Evolutionary conservation across 2,329 filamentous ascomycete genomes (phyloP).

Genomic region (Penicillium sclerotiorum): DNA sequence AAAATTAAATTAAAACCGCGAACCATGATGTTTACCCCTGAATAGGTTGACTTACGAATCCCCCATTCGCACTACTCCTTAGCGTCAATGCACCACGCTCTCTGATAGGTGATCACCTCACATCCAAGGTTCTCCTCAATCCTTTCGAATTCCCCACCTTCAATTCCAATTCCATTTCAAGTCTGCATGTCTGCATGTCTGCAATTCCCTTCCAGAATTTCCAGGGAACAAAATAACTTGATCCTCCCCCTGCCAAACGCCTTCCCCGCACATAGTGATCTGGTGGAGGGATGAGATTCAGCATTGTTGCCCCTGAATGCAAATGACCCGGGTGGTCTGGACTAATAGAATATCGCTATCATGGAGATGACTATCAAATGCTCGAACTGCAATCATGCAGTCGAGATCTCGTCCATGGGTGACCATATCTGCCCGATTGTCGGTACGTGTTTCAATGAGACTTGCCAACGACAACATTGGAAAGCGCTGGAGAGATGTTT

Average conservation of each 20-base stretch:
- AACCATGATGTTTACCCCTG: constrained; percentile 15
- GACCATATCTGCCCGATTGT: constrained; percentile 71
- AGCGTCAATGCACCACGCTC: background rate
- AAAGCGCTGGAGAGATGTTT: background rate
- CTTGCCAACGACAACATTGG: background rate
- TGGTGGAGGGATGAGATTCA: constrained; percentile 10
- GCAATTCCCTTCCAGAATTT: constrained; percentile 6
- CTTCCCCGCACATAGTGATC: background rate
- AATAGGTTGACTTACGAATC: constrained; percentile 22
- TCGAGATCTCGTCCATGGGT: constrained; percentile 83
- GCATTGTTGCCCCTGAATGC: constrained; percentile 14
- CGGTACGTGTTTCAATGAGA: too few relatives aligned
- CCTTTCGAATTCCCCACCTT: constrained; percentile 2
- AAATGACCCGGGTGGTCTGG: constrained; percentile 13
- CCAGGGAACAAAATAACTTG: too few relatives aligned
- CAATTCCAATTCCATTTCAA: background rate
- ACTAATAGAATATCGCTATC: constrained; percentile 30
- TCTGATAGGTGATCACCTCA: constrained; percentile 7
- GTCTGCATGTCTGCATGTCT: too few relatives aligned
- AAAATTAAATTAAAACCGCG: too few relatives aligned
- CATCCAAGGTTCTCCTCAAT: too few relatives aligned
- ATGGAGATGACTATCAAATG: constrained; percentile 77
- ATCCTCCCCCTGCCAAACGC: background rate
- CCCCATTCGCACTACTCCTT: constrained; percentile 19
- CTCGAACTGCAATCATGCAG: constrained; percentile 74